Evolutionary conservation across 163 green algal genomes (phyloP), one percentile per base, ranked within the genome.

Genomic region (Volvox carteri): DNA sequence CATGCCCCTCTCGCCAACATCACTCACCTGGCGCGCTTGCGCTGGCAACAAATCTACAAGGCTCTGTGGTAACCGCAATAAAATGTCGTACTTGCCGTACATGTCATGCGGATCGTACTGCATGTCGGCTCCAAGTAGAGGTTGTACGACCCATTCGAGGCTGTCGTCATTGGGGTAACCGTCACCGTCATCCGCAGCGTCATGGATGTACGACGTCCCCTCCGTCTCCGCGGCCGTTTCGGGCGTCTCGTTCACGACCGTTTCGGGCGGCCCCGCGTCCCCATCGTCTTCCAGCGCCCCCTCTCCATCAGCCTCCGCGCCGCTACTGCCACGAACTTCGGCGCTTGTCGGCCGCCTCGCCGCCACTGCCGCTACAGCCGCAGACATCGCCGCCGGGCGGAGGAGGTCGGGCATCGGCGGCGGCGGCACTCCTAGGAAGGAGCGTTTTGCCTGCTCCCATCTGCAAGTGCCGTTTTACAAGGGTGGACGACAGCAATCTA

Each of bases 361-460:
- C 33, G 65, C 35, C 35, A 48, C 67, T 3, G 67, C 30, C 18
- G 67, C 67, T 3, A 35, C 67, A 35, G 39, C 21, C 39, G 41
- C 39, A 21, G 39, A 23, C 39, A 23, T 58, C 39, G 25, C 7
- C 7, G 39, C 41, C 1, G 41, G 70, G 4, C 39, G 70, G 1
- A 78, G 70, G 2, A 58, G 39, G 42, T 81, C 65, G n/a, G 37
- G 42, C 23, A 81, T 18, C 41, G 77, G 77, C 54, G 35, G 39
- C 41, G 77, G 77, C 54, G 35, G 52, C 0, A 39, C 4, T 35
- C 78, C 78, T 3, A 30, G 1, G 58, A 86, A 86, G 25, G 4
- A 23, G 23, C 78, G 78, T 25, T 86, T 86, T 25, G 56, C 78
- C 50, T 25, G 39, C 41, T 86, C 78, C 78, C 78, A 86, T 9